Conservation (phyloP, 2,329 filamentous ascomycete species). For the Penicillium sp. region DNA sequence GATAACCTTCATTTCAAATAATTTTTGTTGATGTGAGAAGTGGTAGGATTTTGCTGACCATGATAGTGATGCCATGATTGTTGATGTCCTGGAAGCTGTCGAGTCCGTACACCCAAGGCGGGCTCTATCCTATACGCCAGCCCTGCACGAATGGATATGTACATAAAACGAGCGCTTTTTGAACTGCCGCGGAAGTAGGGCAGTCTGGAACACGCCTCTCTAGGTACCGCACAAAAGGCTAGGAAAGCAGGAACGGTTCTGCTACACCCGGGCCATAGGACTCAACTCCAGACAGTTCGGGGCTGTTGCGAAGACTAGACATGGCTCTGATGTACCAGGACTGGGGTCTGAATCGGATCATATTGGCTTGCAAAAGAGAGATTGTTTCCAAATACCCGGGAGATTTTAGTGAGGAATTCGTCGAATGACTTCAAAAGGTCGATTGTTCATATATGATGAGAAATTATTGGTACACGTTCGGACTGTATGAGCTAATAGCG, state of each 20-base stretch:
- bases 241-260: neutral
- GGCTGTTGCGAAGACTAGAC: slow-evolving; percentile 12
- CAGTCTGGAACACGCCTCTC: neutral
- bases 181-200: slow-evolving; percentile 7
- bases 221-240: neutral
- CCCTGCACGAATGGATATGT: slow-evolving; percentile 13
- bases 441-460: slow-evolving; percentile 12
- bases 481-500: slow-evolving; percentile 1
- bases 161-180: slow-evolving; percentile 18
- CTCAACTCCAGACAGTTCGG: slow-evolving; percentile 10
- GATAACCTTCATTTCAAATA: too few relatives aligned
- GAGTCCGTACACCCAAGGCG: slow-evolving; percentile 10
- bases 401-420: neutral
- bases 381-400: neutral
- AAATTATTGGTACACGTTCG: slow-evolving; percentile 17
- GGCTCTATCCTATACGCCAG: neutral
- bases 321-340: slow-evolving; percentile 10
- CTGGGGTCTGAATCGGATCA: slow-evolving; percentile 5
- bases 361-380: neutral
- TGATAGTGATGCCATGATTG: slow-evolving; percentile 24
- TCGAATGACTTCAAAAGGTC: neutral
- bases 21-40: too few relatives aligned
- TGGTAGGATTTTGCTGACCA: too few relatives aligned
- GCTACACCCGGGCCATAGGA: neutral
- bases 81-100: slow-evolving; percentile 22